phyloP scores from a whole-genome alignment of 495 filamentous ascomycete genomes.

The Echria macrotheca region DNA sequence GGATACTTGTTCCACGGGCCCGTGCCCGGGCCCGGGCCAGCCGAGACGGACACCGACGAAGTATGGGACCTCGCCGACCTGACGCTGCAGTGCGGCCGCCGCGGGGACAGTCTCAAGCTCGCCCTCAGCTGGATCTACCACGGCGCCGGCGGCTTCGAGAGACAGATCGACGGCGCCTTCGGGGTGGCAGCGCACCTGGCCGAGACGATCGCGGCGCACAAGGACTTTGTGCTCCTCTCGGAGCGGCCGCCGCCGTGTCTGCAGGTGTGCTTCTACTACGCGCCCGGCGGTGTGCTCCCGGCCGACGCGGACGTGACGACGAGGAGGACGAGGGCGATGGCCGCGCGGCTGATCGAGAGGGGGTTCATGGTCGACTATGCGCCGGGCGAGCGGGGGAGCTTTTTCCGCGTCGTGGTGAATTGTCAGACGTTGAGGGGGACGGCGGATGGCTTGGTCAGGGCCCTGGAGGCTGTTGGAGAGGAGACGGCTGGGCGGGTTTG shows the following conservation, averaged over 20 bases:
- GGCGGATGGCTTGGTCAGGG: constrained; percentile 68
- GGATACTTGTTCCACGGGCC: constrained; percentile 78
- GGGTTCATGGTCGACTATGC: constrained; percentile 97
- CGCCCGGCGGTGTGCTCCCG: constrained; percentile 48
- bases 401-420: constrained; percentile 88
- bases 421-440: constrained; percentile 64
- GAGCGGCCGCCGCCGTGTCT: constrained; percentile 78
- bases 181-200: constrained; percentile 61
- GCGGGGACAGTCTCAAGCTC: constrained; percentile 81
- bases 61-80: constrained; percentile 90
- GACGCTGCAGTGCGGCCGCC: constrained; percentile 85
- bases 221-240: constrained; percentile 65
- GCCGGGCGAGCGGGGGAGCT: constrained; percentile 69
- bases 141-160: constrained; percentile 53
- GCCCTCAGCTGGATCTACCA: constrained; percentile 87
- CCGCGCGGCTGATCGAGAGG: constrained; percentile 54
- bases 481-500: constrained; percentile 27
- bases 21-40: constrained; percentile 13
- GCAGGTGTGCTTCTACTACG: constrained; percentile 93
- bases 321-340: constrained; percentile 62
- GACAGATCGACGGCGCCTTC: constrained; percentile 65
- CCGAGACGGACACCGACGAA: constrained; percentile 19
- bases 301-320: constrained; percentile 58
- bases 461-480: constrained; percentile 61
- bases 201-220: constrained; percentile 42